A percentile compares a stretch with the other conserved stretches of the same genome.
Conservation (phyloP, 441 rosid genomes). For the Breynia disticha region DNA sequence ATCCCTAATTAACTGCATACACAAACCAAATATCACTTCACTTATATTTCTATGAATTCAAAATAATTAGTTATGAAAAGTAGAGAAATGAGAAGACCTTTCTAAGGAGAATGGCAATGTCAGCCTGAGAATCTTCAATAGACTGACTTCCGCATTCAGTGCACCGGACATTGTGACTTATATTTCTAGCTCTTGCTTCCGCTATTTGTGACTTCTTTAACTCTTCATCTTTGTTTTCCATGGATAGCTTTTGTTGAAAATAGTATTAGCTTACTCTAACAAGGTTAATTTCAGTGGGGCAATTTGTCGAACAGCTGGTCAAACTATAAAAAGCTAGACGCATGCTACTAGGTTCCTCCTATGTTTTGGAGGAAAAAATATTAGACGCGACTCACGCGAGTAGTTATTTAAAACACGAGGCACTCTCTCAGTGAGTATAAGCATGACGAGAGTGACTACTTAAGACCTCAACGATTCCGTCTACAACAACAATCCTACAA, state of each 20-base stretch:
- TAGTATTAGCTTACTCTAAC: neutral
- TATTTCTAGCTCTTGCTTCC: constrained; percentile 84
- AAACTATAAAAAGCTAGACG: no score
- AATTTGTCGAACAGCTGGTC: constrained; percentile 24
- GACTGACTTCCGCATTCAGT: constrained; percentile 97
- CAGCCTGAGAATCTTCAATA: constrained; percentile 98
- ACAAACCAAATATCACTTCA: neutral
- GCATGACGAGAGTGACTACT: no score
- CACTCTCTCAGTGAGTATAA: no score
- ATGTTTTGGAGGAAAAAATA: no score
- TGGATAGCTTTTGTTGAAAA: constrained; percentile 8
- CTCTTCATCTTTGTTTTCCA: constrained; percentile 62
- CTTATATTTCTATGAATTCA: no score
- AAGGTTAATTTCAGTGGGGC: constrained; percentile 7
- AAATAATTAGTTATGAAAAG: no score
- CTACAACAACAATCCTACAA: neutral
- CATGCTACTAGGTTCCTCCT: no score
- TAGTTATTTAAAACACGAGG: no score
- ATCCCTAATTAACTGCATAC: constrained; percentile 70
- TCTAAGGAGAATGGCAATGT: constrained; percentile 80
- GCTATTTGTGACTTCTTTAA: constrained; percentile 48
- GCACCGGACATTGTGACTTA: constrained; percentile 88
- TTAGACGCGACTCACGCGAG: no score
- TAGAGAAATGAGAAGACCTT: constrained; percentile 30
- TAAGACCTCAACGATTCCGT: neutral